phyloP scores from a whole-genome alignment of 345 rosid genomes.

The Dipteronia sinensis region DNA sequence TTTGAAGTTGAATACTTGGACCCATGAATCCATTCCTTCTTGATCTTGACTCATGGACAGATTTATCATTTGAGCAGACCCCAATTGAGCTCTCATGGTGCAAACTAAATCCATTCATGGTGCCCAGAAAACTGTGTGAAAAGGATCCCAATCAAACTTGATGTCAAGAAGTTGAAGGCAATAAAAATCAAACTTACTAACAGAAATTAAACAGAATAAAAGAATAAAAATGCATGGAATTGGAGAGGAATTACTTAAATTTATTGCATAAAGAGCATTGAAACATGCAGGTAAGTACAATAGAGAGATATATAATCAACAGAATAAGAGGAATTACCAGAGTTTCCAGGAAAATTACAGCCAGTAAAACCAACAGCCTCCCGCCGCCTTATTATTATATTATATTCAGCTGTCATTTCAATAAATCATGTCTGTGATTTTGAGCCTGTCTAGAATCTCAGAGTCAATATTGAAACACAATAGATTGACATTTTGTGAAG shows the following conservation, averaged over 20 bases:
- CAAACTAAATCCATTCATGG: neutral
- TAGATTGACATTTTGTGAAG: neutral
- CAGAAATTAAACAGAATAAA: neutral
- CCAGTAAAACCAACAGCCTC: neutral
- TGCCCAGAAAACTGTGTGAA: neutral
- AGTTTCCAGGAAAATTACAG: neutral
- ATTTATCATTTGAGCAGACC: neutral
- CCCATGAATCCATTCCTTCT: neutral
- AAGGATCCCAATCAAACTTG: neutral
- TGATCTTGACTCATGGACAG: neutral
- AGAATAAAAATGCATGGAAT: neutral
- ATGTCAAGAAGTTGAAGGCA: neutral
- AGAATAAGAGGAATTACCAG: too few relatives aligned
- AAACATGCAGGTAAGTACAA: neutral
- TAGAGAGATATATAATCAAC: neutral
- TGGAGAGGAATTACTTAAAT: neutral
- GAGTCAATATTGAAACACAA: neutral
- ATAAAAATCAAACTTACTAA: neutral
- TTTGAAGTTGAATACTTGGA: neutral
- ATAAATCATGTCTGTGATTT: neutral
- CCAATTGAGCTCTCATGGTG: neutral
- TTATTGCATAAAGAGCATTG: neutral
- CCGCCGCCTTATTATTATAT: constrained; percentile 4
- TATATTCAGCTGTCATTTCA: constrained; percentile 8
- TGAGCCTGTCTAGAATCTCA: neutral